These are phyloP conservation scores for Penicillium sp. DNA, from an alignment of 2,329 filamentous ascomycete species.

Conservation along the genomic window DNA sequence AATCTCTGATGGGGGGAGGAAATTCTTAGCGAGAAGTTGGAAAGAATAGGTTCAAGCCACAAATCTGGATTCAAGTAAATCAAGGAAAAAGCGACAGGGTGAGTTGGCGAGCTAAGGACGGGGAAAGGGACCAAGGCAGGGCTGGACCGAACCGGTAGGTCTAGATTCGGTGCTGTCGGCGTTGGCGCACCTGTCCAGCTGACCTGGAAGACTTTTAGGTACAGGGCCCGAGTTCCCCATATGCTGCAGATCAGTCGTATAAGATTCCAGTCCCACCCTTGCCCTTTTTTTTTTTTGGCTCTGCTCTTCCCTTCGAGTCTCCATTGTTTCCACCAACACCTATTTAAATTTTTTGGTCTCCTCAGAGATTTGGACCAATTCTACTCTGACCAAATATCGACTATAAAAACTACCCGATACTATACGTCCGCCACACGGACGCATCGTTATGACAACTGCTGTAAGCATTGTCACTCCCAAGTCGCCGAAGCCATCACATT, in stretches of 20 bases:
- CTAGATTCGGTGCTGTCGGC: not conserved
- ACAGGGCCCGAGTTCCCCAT: slow-evolving; percentile 19
- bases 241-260: slow-evolving; percentile 14
- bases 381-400: not conserved
- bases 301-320: slow-evolving; percentile 1
- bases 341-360: not conserved
- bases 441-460: slow-evolving; percentile 26
- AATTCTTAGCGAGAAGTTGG: not conserved
- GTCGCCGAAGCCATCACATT: slow-evolving; percentile 22
- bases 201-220: slow-evolving; percentile 12
- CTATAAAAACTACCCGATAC: not conserved
- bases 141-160: not conserved
- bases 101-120: not conserved
- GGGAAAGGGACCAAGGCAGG: not conserved
- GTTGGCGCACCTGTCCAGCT: slow-evolving; percentile 9
- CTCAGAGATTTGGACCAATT: not conserved
- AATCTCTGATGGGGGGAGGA: not conserved
- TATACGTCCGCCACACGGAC: not conserved
- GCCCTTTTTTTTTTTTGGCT: slow-evolving; percentile 5
- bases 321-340: not conserved
- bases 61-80: not conserved
- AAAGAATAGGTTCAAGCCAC: not conserved
- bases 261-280: slow-evolving; percentile 7
- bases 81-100: not conserved
- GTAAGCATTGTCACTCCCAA: slow-evolving; percentile 18